Evolutionary conservation across 2,329 filamentous ascomycete genomes (phyloP), one percentile per base, ranked within the genome.

Genomic region (Cladosporium sp.): DNA sequence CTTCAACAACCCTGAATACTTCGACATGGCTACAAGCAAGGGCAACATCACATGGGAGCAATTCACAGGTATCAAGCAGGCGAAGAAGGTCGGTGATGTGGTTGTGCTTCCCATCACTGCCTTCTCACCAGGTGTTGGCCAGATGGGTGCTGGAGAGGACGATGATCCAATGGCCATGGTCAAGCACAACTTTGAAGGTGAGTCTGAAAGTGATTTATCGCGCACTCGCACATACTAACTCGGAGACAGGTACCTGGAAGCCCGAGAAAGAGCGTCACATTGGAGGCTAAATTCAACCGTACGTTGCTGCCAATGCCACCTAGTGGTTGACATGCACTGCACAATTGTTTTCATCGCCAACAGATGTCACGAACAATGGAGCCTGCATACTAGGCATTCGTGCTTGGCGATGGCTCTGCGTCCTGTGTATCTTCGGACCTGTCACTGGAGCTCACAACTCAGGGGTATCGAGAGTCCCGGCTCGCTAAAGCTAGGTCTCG

Each of bases 131-230:
- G 95, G 95, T 29, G 92, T 98, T 53, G 86, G 89, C 72, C 93
- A 97, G 77, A 98, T 97, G 93, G 91, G 91, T 14, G 91, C 95
- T 55, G 89, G 89, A 73, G 93, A 96, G 68, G 85, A 89, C 50
- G 92, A 97, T 71, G 90, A 98, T 76, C 92, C 93, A 1, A 94
- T 97, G 92, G 95, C 95, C 1, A 98, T 96, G 82, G 95, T 99
- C 67, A 93, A 95, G 80, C 95, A 99, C 80, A 89, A 93, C 64
- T 99, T 99, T 78, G 92, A 96, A 83, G 95, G 94, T 96, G 81
- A 71, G 85, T 78, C 60, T 55, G 35, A 14, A 57, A 33, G 37
- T n/a, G 56, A 60, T 56, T 33, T 1, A 23, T 21, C 2, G 28
- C 3, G 10, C 10, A 33, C 28, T 12, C 10, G 12, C 40, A 40